phyloP scores from a whole-genome alignment of 495 filamentous ascomycete species.

The Podospora tetraspora region DNA sequence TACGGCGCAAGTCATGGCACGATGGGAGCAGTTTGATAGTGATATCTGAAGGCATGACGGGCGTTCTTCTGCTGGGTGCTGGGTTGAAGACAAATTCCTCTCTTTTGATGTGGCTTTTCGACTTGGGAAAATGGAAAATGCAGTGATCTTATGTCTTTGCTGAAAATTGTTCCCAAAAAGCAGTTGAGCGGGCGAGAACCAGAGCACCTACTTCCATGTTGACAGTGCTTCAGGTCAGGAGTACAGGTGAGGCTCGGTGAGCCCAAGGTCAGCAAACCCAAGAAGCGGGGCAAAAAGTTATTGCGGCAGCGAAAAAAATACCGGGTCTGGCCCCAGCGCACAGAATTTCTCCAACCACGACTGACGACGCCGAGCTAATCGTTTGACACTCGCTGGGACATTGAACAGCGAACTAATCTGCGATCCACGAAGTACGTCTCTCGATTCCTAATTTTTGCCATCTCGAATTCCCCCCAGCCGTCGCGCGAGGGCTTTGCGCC shows the following conservation, averaged over 20 bases:
- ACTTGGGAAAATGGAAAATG: background rate
- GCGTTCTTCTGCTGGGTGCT: background rate
- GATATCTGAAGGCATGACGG: background rate
- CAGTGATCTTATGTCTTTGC: background rate
- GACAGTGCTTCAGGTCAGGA: background rate
- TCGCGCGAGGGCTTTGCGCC: background rate
- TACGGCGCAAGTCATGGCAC: background rate
- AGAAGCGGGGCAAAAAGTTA: conserved; percentile 31
- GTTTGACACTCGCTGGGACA: conserved; percentile 24
- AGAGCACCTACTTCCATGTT: background rate
- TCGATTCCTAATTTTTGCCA: conserved; percentile 1
- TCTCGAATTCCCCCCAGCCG: conserved; percentile 1
- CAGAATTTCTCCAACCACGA: conserved; percentile 36
- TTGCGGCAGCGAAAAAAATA: conserved; percentile 35
- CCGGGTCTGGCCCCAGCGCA: conserved; percentile 27
- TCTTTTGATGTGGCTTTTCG: background rate
- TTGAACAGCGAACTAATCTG: conserved; percentile 18
- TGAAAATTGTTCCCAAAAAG: background rate
- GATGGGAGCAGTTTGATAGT: background rate
- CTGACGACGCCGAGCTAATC: conserved; percentile 19
- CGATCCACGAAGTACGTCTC: conserved; percentile 24
- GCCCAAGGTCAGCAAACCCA: conserved; percentile 13
- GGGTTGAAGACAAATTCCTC: background rate
- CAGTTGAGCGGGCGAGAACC: background rate
- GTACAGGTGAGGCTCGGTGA: conserved; percentile 13